phyloP scores from a whole-genome alignment of 805 yeast species.

The Wickerhamomyces subpelliculosus region DNA sequence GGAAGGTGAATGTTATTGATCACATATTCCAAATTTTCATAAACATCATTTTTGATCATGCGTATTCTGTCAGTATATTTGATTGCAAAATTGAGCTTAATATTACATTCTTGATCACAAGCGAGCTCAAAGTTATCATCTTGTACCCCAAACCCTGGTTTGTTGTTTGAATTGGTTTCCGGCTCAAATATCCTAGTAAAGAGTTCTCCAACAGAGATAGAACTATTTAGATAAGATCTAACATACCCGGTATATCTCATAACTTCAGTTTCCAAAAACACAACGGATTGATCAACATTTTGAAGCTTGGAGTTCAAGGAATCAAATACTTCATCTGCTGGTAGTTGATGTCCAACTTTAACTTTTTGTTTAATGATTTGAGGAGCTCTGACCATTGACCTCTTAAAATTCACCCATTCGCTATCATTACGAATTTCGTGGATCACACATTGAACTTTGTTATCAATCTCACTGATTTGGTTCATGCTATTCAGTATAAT shows the following conservation, averaged over 20 bases:
- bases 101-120: no score
- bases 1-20: conserved; percentile 18
- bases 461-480: no score
- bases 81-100: no score
- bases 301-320: no score
- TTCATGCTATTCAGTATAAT: no score
- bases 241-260: conserved; percentile 2
- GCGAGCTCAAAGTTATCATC: no score
- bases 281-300: conserved; percentile 1
- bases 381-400: conserved; percentile 80
- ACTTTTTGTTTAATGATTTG: conserved; percentile 83
- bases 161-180: neutral
- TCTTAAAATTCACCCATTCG: conserved; percentile 40
- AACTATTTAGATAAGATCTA: conserved; percentile 4
- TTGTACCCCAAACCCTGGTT: no score
- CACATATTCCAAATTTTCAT: conserved; percentile 21
- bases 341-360: conserved; percentile 56
- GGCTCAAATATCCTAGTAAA: conserved; percentile 9
- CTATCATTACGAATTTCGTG: conserved; percentile 19
- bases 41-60: no score
- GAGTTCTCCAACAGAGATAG: conserved; percentile 2
- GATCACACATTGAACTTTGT: conserved; percentile 1
- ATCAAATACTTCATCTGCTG: conserved; percentile 40
- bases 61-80: no score
- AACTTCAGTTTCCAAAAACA: conserved; percentile 11